phyloP scores from a whole-genome alignment of 1,284 basidiomycete genomes.

The Trichosporon ovoides region DNA sequence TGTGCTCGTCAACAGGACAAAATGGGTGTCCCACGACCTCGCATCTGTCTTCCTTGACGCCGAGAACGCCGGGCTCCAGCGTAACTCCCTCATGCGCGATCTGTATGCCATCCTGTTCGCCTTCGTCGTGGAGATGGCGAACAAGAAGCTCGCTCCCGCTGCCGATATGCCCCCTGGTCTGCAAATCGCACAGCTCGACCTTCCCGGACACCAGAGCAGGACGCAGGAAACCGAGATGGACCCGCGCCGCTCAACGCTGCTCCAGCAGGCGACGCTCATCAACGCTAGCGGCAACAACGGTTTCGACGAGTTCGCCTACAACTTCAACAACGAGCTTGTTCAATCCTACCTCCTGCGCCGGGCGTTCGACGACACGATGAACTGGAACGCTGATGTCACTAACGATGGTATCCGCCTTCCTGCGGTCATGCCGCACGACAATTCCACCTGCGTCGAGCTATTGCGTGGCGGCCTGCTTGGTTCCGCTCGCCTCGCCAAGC shows the following conservation, averaged over 20 bases:
- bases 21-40: conserved; percentile 79
- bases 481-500: conserved; percentile 59
- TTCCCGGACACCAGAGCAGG: conserved; percentile 75
- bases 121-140: conserved; percentile 82
- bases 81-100: conserved; percentile 72
- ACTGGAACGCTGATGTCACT: conserved; percentile 52
- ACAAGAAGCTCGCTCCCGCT: conserved; percentile 63
- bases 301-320: conserved; percentile 82
- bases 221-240: conserved; percentile 56
- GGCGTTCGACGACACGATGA: conserved; percentile 67
- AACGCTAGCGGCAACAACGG: conserved; percentile 70
- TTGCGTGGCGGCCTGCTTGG: conserved; percentile 70
- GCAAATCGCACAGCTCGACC: conserved; percentile 71
- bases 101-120: conserved; percentile 88
- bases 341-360: conserved; percentile 71
- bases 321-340: conserved; percentile 76
- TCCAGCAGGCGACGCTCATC: conserved; percentile 56
- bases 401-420: conserved; percentile 67
- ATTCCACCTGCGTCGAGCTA: conserved; percentile 74
- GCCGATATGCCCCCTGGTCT: conserved; percentile 40
- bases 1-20: conserved; percentile 74
- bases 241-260: conserved; percentile 13
- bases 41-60: conserved; percentile 74
- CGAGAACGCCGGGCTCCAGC: conserved; percentile 65
- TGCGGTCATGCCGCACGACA: conserved; percentile 67